These are phyloP conservation scores for Mimosa bimucronata DNA, from an alignment of 306 rosid genomes.

Conservation along the genomic window DNA sequence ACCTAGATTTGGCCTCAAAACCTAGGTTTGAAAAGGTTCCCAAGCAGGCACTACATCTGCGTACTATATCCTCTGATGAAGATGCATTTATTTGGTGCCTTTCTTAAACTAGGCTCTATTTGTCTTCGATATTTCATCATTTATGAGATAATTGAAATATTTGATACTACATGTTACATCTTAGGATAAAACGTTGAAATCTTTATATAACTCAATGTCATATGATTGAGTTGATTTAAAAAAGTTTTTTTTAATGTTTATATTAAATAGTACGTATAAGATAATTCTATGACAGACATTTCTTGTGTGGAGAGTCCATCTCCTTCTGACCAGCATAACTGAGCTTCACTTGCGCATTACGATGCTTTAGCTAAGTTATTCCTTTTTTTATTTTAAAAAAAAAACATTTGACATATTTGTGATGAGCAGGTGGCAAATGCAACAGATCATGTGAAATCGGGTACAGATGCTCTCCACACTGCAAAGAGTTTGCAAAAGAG, in stretches of 20 bases:
- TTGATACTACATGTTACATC: not conserved
- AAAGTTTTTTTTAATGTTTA: not conserved
- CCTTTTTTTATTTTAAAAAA: too few relatives aligned
- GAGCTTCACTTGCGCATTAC: not conserved
- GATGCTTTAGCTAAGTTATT: not conserved
- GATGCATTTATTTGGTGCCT: not conserved
- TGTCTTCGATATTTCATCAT: not conserved
- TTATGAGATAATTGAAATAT: not conserved
- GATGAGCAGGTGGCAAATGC: conserved; percentile 76
- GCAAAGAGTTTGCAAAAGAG: conserved; percentile 78
- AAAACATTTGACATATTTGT: not conserved
- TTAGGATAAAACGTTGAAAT: not conserved
- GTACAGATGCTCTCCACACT: conserved; percentile 70
- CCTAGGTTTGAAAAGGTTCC: too few relatives aligned
- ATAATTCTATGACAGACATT: not conserved
- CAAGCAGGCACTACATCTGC: too few relatives aligned
- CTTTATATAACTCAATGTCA: not conserved
- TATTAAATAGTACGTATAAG: not conserved
- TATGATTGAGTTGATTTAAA: not conserved
- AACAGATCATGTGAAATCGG: conserved; percentile 72
- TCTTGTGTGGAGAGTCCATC: not conserved
- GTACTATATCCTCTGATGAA: not conserved
- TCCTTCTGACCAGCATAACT: not conserved
- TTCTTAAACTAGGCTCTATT: not conserved
- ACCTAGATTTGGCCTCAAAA: too few relatives aligned